Evolutionary conservation across 2,329 filamentous ascomycete species (phyloP).

Genomic region (Stagonosporopsis cucurbitacearum): DNA sequence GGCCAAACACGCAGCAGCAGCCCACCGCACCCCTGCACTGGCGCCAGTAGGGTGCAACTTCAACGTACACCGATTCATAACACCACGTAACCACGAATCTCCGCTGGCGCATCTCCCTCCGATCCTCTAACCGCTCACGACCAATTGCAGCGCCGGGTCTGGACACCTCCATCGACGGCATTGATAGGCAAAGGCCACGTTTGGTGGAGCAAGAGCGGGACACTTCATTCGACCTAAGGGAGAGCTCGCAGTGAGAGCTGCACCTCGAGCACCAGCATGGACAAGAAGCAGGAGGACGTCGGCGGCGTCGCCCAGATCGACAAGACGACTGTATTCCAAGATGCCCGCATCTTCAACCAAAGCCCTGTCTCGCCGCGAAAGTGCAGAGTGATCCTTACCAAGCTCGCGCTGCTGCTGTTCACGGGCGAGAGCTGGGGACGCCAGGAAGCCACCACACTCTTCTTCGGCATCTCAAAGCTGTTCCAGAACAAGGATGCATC

Average conservation of each 20-base stretch:
- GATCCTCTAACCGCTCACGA: conserved; percentile 5
- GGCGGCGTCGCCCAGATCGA: conserved; percentile 97
- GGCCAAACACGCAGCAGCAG: conserved; percentile 32
- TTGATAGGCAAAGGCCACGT: conserved; percentile 44
- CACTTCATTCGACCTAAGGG: conserved; percentile 29
- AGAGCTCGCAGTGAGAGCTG: conserved; percentile 35
- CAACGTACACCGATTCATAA: conserved; percentile 45
- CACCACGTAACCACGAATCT: conserved; percentile 20
- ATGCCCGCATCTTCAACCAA: conserved; percentile 97
- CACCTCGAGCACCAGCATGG: conserved; percentile 37
- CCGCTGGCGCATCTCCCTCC: conserved; percentile 15
- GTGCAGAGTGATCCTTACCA: conserved; percentile 92
- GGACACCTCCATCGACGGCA: conserved; percentile 7
- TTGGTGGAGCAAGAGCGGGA: conserved; percentile 42
- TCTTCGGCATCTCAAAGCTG: conserved; percentile 96
- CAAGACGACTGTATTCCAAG: conserved; percentile 96
- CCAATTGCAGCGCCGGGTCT: conserved; percentile 15
- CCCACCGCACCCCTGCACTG: conserved; percentile 45
- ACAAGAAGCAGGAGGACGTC: conserved; percentile 99
- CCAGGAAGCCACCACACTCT: conserved; percentile 96
- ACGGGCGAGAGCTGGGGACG: conserved; percentile 96
- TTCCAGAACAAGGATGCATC: conserved; percentile 99
- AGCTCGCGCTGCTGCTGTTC: conserved; percentile 94
- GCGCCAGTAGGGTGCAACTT: conserved; percentile 38
- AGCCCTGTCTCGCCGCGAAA: conserved; percentile 95